Percentiles rank a stretch among this genome's conserved stretches.
Conservation (phyloP, 1,139 yeast species). For the Suhomyces atakaporum region DNA sequence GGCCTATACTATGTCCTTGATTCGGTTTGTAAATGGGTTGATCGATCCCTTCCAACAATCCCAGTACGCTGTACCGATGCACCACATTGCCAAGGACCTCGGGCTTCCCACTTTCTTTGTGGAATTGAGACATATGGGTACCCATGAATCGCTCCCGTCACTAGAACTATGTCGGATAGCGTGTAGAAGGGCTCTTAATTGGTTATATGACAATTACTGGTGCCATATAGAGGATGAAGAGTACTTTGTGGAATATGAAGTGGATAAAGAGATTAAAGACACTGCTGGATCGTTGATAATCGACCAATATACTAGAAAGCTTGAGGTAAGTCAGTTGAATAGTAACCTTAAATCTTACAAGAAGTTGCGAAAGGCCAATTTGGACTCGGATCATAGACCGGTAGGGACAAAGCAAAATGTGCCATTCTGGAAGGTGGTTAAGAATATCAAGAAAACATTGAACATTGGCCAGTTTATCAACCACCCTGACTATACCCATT, state of each 20-base stretch:
- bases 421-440: conserved; percentile 41
- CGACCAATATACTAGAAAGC: conserved; percentile 3
- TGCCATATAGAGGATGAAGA: conserved; percentile 34
- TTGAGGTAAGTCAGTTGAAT: conserved; percentile 7
- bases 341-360: conserved; percentile 32
- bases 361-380: conserved; percentile 48
- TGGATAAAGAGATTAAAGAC: not conserved
- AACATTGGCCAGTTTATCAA: conserved; percentile 7
- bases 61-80: conserved; percentile 75
- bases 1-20: conserved; percentile 73
- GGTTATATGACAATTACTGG: conserved; percentile 86
- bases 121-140: conserved; percentile 86
- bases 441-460: conserved; percentile 9
- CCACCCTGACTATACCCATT: conserved; percentile 3
- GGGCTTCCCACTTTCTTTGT: conserved; percentile 83
- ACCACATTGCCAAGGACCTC: conserved; percentile 66
- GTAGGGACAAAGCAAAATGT: conserved; percentile 38
- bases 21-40: conserved; percentile 88
- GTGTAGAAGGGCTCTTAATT: conserved; percentile 60
- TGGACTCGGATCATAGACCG: conserved; percentile 34
- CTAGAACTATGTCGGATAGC: conserved; percentile 63
- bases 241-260: conserved; percentile 23
- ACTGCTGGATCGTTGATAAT: not conserved
- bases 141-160: conserved; percentile 84
- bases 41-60: conserved; percentile 87